Evolutionary conservation across 345 rosid species (phyloP).

Genomic region (Sonneratia caseolaris): DNA sequence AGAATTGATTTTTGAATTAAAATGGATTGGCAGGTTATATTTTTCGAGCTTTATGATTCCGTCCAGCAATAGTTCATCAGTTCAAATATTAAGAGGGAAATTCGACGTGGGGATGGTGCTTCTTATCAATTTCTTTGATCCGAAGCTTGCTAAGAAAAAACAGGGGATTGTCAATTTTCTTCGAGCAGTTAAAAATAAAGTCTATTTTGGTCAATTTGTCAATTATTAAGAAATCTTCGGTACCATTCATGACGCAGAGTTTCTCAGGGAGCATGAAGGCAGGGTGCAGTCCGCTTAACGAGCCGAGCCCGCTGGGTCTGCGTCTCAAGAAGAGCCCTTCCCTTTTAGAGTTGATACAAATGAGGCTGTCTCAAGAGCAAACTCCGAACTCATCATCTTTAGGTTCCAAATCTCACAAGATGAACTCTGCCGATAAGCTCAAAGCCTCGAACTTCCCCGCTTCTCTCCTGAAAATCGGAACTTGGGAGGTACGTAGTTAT

Average conservation of each 20-base stretch:
- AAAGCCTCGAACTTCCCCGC: slow-evolving; percentile 69
- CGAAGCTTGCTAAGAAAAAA: not conserved
- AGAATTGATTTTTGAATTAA: not conserved
- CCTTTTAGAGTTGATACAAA: slow-evolving; percentile 52
- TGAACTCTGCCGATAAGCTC: slow-evolving; percentile 32
- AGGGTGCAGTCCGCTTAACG: slow-evolving; percentile 36
- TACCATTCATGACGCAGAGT: not conserved
- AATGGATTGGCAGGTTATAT: too few species aligned
- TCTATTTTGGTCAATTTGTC: not conserved
- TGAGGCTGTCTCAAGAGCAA: slow-evolving; percentile 43
- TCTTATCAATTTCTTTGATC: not conserved
- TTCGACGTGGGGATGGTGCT: slow-evolving; percentile 1
- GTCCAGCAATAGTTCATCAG: not conserved
- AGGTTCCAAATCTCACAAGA: slow-evolving; percentile 14
- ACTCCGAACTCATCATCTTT: slow-evolving; percentile 11
- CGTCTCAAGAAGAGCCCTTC: slow-evolving; percentile 56
- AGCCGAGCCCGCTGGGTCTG: slow-evolving; percentile 65
- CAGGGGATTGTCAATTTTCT: not conserved
- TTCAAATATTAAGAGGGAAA: not conserved
- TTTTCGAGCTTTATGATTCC: too few species aligned
- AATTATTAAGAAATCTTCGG: not conserved
- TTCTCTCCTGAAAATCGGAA: slow-evolving; percentile 46
- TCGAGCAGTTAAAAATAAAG: not conserved
- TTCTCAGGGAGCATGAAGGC: not conserved
- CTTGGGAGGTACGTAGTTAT: slow-evolving; percentile 49